Evolutionary conservation across 306 rosid genomes (phyloP).

Genomic region (Castanopsis chinensis): DNA sequence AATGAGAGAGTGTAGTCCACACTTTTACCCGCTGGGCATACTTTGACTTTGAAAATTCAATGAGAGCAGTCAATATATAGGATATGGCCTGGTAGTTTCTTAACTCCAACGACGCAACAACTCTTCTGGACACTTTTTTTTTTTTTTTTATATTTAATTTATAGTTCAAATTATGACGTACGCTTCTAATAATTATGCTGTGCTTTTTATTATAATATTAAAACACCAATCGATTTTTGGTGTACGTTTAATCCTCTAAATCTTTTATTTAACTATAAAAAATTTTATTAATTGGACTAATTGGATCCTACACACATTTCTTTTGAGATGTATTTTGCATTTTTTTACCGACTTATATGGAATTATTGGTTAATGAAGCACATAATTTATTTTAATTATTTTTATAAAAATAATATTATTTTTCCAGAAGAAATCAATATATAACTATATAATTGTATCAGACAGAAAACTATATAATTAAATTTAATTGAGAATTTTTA

Average conservation of each 20-base stretch:
- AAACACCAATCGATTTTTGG: rapidly evolving
- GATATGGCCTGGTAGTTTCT: neutral
- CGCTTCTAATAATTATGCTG: rapidly evolving
- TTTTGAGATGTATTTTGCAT: neutral
- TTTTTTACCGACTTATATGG: rapidly evolving
- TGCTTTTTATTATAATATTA: rapidly evolving
- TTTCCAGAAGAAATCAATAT: no score
- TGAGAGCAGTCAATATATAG: neutral
- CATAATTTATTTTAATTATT: no score
- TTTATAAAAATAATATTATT: no score
- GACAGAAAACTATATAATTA: no score
- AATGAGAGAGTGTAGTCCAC: neutral
- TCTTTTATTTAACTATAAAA: rapidly evolving
- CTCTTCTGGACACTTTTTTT: no score
- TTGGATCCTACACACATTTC: neutral
- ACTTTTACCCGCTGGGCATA: neutral
- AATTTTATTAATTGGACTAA: rapidly evolving
- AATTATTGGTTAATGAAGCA: no score
- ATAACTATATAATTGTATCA: no score
- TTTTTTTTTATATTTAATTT: no score
- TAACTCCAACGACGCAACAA: no score
- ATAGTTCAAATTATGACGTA: rapidly evolving
- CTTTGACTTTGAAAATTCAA: constrained; percentile 25
- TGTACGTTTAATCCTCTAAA: rapidly evolving
- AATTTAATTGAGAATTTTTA: no score